Percentiles rank a stretch among this genome's conserved stretches.
Conservation (phyloP, 768 basidiomycete genomes). For the Leccinum disarticulatum region DNA sequence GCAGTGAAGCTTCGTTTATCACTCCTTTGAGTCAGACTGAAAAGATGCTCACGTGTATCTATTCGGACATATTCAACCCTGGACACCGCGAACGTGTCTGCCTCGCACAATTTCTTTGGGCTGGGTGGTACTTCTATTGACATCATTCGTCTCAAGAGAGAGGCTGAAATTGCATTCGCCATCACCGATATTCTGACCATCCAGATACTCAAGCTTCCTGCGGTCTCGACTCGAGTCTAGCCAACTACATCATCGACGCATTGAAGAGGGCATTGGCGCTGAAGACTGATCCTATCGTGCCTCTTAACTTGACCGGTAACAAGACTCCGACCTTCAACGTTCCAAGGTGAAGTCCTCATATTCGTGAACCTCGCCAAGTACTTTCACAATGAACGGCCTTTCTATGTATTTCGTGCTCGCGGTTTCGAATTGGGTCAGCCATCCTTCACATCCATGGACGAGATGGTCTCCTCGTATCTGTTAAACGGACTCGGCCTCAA, state of each 20-base stretch:
- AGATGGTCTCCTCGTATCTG: background rate
- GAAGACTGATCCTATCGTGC: constrained; percentile 4
- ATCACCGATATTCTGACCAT: background rate
- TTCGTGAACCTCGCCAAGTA: background rate
- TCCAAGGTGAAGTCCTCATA: background rate
- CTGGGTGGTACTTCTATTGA: background rate
- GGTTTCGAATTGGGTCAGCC: background rate
- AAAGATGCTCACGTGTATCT: background rate
- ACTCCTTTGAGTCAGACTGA: background rate
- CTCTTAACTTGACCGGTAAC: constrained; percentile 2
- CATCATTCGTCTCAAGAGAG: background rate
- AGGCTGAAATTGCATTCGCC: background rate
- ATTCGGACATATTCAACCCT: background rate
- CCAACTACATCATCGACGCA: background rate
- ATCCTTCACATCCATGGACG: background rate
- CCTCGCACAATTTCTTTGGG: background rate
- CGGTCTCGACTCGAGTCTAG: background rate
- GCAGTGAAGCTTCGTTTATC: background rate
- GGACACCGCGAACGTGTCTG: background rate
- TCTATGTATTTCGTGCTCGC: background rate
- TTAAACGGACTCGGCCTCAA: background rate
- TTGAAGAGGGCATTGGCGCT: background rate
- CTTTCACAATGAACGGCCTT: background rate
- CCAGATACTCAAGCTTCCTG: background rate
- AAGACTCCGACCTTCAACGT: background rate